A percentile compares a stretch with the other conserved stretches of the same genome.
phyloP scores from a whole-genome alignment of 169 alveolate genomes.

The Plasmodium reichenowi region DNA sequence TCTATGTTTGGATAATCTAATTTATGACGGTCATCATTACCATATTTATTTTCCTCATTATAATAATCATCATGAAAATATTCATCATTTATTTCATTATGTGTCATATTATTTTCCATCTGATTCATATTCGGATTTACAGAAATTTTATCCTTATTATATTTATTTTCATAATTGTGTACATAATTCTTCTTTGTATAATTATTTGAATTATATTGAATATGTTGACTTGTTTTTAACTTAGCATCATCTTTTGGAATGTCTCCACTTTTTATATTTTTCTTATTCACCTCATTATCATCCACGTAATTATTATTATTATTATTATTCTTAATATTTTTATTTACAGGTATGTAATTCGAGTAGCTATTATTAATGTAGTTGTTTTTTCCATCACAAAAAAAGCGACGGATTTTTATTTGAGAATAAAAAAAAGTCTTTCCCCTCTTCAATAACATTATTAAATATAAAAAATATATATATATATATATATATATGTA shows the following conservation, averaged over 20 bases:
- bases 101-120: too few relatives aligned
- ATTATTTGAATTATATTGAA: constrained; percentile 7
- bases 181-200: neutral
- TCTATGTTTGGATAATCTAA: too few relatives aligned
- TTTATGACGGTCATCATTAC: too few relatives aligned
- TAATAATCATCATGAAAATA: too few relatives aligned
- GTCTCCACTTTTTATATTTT: neutral
- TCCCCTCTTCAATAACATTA: constrained; percentile 47
- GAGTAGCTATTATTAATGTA: constrained; percentile 52
- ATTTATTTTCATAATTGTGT: neutral
- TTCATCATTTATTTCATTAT: too few relatives aligned
- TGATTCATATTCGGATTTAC: too few relatives aligned
- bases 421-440: constrained; percentile 6
- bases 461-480: neutral
- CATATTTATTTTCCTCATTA: too few relatives aligned
- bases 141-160: neutral
- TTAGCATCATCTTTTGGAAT: neutral
- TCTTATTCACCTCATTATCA: neutral
- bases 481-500: too few relatives aligned
- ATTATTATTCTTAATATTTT: constrained; percentile 6
- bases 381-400: constrained; percentile 30
- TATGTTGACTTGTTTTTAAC: neutral
- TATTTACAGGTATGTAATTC: constrained; percentile 47
- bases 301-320: neutral
- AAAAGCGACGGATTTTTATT: constrained; percentile 15